These are phyloP conservation scores for Albizia julibrissin DNA, from an alignment of 306 rosid genomes.

Conservation along the genomic window DNA sequence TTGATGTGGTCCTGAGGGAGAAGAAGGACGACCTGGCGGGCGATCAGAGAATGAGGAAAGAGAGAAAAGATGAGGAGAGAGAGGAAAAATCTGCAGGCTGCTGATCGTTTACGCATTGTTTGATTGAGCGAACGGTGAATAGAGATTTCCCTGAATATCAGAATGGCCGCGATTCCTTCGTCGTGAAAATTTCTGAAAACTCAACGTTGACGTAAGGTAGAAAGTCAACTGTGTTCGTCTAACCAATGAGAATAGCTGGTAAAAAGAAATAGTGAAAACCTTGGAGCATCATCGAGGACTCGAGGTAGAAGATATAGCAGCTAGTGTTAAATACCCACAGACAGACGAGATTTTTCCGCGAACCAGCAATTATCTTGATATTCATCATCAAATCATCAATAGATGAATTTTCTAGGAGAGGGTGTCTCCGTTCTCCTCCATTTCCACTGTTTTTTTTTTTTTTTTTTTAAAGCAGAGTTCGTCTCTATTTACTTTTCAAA, in stretches of 20 bases:
- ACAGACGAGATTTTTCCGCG: no score
- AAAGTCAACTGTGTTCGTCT: background rate
- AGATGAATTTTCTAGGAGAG: no score
- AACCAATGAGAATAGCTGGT: background rate
- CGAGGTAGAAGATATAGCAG: background rate
- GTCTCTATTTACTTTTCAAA: no score
- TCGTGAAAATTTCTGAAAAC: background rate
- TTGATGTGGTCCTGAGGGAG: slow-evolving; percentile 78
- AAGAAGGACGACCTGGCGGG: slow-evolving; percentile 68
- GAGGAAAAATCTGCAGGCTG: slow-evolving; percentile 32
- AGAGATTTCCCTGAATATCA: background rate
- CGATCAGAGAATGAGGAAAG: slow-evolving; percentile 38
- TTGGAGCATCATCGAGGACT: no score
- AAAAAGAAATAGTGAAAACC: background rate
- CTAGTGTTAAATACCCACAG: no score
- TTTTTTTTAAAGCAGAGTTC: no score
- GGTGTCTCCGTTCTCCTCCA: no score
- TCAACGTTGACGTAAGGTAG: background rate
- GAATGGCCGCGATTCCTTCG: background rate
- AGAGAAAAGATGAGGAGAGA: slow-evolving; percentile 50
- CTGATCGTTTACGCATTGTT: slow-evolving; percentile 35
- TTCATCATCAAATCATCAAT: no score
- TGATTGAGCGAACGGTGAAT: background rate
- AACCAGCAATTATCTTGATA: no score
- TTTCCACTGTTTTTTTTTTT: no score